Conservation (phyloP, 345 rosid genomes). For the Eucalyptus sideroxylon region DNA sequence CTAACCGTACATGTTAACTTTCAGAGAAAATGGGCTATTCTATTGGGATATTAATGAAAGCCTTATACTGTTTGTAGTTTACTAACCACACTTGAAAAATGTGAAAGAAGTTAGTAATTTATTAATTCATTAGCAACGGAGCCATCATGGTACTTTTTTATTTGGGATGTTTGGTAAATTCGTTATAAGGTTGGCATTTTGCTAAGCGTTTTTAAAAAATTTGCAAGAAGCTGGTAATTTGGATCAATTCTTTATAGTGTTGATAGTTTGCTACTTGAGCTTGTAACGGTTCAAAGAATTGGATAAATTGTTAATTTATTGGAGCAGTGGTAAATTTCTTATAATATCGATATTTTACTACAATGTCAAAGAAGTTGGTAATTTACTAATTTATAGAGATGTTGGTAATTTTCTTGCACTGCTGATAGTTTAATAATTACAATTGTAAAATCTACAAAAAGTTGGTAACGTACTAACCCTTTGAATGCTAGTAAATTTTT, state of each 20-base stretch:
- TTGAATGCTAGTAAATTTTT: neutral
- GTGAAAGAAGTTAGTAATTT: neutral
- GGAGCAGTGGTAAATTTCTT: neutral
- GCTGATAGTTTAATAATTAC: too few relatives aligned
- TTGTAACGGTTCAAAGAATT: neutral
- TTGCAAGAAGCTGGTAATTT: neutral
- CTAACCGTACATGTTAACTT: neutral
- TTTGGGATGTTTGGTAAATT: neutral
- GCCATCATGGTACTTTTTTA: neutral
- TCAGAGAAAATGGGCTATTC: neutral
- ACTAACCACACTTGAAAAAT: neutral
- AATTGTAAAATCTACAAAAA: neutral
- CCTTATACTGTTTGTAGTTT: neutral
- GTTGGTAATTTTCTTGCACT: neutral
- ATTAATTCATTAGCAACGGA: neutral
- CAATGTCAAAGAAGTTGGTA: neutral
- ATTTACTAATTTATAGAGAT: neutral
- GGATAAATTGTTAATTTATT: neutral
- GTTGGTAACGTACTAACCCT: neutral
- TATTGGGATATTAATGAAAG: neutral
- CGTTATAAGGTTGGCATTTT: neutral
- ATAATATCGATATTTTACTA: neutral
- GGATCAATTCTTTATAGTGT: neutral
- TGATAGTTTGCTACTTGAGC: neutral
- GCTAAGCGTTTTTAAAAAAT: neutral